Evolutionary conservation across 441 rosid genomes (phyloP), one percentile per base, ranked within the genome.

Genomic region (Capsella rubella): DNA sequence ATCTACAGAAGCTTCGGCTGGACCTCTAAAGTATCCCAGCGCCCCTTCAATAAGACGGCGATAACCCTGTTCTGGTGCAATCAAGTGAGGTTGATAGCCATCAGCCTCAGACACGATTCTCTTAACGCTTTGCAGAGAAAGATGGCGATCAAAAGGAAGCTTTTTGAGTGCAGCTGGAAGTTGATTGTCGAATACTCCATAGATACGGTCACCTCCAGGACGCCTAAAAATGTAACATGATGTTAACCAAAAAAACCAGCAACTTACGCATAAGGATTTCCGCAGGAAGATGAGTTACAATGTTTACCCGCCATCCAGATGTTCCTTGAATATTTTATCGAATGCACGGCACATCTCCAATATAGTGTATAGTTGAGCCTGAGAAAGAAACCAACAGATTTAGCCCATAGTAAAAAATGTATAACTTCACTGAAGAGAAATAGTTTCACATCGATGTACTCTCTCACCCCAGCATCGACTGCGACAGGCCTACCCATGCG

Each of bases 41-140:
- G 98, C 66, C 0, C 96, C 86, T 56, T 92, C 98, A 56, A 92
- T 90, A 1, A 92, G 82, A 29, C 95, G 92, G 18, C 98, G 84
- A 80, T 92, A 92, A 54, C 96, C 98, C 77, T 92, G 98, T 79
- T 92, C 98, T 3, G 98, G 98, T 4, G 98, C 98, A 56, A 92
- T 89, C 80, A 92, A 80, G 85, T 92, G 98, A 31, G 98, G 98
- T 75, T 92, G 98, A 72, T 92, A 92, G 37, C 98, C 98, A 80
- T 92, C 98, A 65, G 96, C 95, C 84, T 92, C 93, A 1, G 96
- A 92, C 14, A 92, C 95, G n/a, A 92, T 87, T 78, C 81, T 89
- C 82, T 76, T 90, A 7, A 92, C 93, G 62, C 91, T 90, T 67
- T 92, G 95, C 55, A 87, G 79, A 58, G 98, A 89, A 63, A 93